A percentile compares a stretch with the other conserved stretches of the same genome.
These are phyloP conservation scores for Corynascus novoguineensis DNA, from an alignment of 495 filamentous ascomycete species.

Conservation along the genomic window DNA sequence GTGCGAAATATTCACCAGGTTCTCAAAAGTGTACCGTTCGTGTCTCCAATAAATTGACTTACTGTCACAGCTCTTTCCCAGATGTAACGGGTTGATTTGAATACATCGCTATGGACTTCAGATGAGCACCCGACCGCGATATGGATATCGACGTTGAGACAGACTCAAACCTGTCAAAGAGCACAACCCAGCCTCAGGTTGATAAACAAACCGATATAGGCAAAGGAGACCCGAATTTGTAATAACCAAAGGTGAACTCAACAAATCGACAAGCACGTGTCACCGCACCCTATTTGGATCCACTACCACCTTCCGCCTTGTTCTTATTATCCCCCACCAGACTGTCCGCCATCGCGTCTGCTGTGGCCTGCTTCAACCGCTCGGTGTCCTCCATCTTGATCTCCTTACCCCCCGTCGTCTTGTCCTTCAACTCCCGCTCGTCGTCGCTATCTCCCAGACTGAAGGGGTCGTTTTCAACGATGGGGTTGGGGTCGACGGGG, in stretches of 20 bases:
- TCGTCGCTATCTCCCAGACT: slow-evolving; percentile 94
- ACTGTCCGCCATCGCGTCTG: slow-evolving; percentile 56
- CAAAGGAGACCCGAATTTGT: too few species aligned
- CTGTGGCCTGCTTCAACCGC: slow-evolving; percentile 63
- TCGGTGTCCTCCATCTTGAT: slow-evolving; percentile 61
- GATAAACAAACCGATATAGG: too few species aligned
- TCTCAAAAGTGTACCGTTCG: not conserved
- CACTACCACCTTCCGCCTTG: slow-evolving; percentile 6
- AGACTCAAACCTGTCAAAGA: too few species aligned
- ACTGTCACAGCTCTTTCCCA: too few species aligned
- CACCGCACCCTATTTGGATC: slow-evolving; percentile 1
- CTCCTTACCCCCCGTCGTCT: slow-evolving; percentile 30
- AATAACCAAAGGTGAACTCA: too few species aligned
- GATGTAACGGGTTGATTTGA: too few species aligned
- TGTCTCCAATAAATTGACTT: not conserved
- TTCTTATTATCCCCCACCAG: slow-evolving; percentile 33
- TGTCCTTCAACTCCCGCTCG: slow-evolving; percentile 60
- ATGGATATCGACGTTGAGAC: too few species aligned
- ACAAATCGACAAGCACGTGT: not conserved
- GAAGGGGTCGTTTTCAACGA: slow-evolving; percentile 90
- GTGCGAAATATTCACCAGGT: too few species aligned
- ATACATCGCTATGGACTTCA: too few species aligned
- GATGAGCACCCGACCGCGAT: too few species aligned
- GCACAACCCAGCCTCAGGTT: too few species aligned
- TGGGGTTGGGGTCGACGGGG: slow-evolving; percentile 77